Conservation (phyloP, 495 filamentous ascomycete species). For the Tuber calosporum region DNA sequence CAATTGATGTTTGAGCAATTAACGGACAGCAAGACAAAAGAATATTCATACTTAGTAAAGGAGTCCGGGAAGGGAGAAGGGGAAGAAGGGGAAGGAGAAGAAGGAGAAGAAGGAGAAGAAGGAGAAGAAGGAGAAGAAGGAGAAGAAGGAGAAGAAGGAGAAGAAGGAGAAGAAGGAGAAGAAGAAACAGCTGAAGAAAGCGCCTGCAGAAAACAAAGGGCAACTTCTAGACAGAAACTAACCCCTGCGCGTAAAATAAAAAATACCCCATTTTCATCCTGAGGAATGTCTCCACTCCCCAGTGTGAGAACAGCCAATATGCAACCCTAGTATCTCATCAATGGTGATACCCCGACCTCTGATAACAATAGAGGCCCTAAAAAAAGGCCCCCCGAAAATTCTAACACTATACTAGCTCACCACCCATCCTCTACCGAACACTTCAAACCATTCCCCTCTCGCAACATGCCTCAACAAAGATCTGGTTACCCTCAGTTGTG, state of each 20-base stretch:
- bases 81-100: not conserved
- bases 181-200: not conserved
- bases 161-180: not conserved
- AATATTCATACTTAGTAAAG: not conserved
- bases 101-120: not conserved
- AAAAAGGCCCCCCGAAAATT: constrained; percentile 12
- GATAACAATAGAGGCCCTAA: not conserved
- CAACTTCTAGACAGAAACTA: not conserved
- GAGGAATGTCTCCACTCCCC: not conserved
- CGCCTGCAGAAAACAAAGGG: not conserved
- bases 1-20: not conserved
- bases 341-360: not conserved
- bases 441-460: constrained; percentile 5
- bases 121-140: not conserved
- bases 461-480: not conserved
- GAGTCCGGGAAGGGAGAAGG: not conserved
- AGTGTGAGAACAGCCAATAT: not conserved
- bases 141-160: not conserved
- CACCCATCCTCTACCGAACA: constrained; percentile 19
- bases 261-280: not conserved
- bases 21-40: not conserved
- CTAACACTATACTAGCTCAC: constrained; percentile 27
- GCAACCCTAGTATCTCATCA: not conserved
- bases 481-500: not conserved
- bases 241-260: not conserved